These are phyloP conservation scores for Coemansia sp. DNA, from an alignment of 192 early-diverging fungal species.

Conservation along the genomic window DNA sequence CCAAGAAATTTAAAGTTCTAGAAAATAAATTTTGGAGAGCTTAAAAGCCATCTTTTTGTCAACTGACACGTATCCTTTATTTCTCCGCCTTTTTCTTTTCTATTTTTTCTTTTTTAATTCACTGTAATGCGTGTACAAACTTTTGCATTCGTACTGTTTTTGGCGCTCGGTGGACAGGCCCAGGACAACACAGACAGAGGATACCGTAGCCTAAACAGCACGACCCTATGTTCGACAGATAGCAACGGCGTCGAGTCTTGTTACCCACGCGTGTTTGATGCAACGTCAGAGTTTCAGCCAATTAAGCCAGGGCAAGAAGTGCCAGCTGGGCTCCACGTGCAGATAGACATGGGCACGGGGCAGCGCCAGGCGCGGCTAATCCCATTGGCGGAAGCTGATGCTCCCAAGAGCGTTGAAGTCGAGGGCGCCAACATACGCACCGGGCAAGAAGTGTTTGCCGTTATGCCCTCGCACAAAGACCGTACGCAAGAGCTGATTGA, in stretches of 20 bases:
- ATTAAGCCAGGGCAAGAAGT: slow-evolving; percentile 63
- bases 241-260: slow-evolving; percentile 28
- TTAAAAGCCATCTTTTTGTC: too few relatives aligned
- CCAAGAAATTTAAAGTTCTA: too few relatives aligned
- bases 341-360: slow-evolving; percentile 62
- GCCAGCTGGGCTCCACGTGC: slow-evolving; percentile 63
- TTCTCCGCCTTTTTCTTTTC: background rate
- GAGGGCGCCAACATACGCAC: background rate
- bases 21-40: too few relatives aligned
- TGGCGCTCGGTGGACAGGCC: background rate
- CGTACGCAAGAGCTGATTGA: slow-evolving; percentile 10
- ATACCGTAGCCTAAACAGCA: background rate
- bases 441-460: background rate
- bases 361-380: slow-evolving; percentile 60
- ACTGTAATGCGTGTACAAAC: background rate
- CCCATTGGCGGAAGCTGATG: slow-evolving; percentile 20
- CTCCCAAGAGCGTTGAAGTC: slow-evolving; percentile 2
- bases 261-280: slow-evolving; percentile 59
- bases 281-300: slow-evolving; percentile 61
- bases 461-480: slow-evolving; percentile 3
- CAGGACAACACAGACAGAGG: background rate
- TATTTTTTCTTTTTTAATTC: background rate
- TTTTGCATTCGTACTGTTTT: background rate
- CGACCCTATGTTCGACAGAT: background rate
- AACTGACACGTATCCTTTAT: background rate